A percentile compares a stretch with the other conserved stretches of the same genome.
These are phyloP conservation scores for Globisporangium paddicum DNA, from an alignment of 352 stramenopile genomes.

Conservation along the genomic window DNA sequence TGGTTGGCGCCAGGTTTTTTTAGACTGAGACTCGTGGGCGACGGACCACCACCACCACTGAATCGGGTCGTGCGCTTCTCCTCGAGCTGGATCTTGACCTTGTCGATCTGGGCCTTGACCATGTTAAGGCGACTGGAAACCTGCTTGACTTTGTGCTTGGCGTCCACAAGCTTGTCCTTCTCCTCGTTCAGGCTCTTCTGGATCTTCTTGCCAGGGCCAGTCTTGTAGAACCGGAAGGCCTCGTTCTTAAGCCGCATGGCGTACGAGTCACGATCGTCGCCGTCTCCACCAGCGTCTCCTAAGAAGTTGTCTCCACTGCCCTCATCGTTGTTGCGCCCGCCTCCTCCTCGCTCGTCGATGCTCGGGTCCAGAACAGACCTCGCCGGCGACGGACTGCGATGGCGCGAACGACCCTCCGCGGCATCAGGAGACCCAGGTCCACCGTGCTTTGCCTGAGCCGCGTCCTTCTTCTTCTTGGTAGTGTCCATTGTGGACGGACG, in stretches of 20 bases:
- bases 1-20: not conserved
- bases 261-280: constrained; percentile 11
- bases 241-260: constrained; percentile 49
- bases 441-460: constrained; percentile 3
- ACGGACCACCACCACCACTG: constrained; percentile 2
- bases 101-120: constrained; percentile 76
- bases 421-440: not conserved
- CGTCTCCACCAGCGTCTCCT: constrained; percentile 10
- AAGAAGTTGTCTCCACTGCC: constrained; percentile 1
- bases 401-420: constrained; percentile 11
- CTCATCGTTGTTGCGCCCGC: constrained; percentile 14
- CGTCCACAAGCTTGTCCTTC: constrained; percentile 72
- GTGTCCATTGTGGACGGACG: constrained; percentile 66
- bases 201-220: constrained; percentile 51
- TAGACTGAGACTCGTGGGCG: constrained; percentile 1
- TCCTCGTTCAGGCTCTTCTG: constrained; percentile 53
- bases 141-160: constrained; percentile 70
- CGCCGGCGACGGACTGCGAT: constrained; percentile 32
- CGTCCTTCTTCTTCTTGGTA: constrained; percentile 30
- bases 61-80: constrained; percentile 49
- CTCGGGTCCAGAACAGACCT: constrained; percentile 16
- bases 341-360: constrained; percentile 7
- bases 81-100: constrained; percentile 46
- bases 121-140: constrained; percentile 71
- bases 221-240: constrained; percentile 67